phyloP scores from a whole-genome alignment of 208 protist species.

The Wallacemonas sp. region DNA sequence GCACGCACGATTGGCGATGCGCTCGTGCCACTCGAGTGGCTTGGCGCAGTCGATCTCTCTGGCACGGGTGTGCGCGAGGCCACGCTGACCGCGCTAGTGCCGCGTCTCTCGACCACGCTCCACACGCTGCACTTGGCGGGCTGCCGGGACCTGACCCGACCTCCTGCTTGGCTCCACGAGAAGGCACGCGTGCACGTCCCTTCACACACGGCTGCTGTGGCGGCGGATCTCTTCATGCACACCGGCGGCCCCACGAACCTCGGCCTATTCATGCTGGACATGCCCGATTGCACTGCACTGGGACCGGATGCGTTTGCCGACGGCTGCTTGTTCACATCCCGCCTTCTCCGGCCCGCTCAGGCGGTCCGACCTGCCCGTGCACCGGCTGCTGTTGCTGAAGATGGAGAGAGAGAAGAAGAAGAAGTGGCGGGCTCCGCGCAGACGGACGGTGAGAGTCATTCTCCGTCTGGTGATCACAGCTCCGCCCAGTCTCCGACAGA shows the following conservation, averaged over 20 bases:
- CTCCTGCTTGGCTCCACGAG: conserved; percentile 22
- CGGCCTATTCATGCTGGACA: conserved; percentile 19
- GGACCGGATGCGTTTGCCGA: neutral
- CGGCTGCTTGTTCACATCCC: neutral
- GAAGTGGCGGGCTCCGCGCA: too few species aligned
- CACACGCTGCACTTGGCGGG: conserved; percentile 34
- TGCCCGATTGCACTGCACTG: conserved; percentile 22
- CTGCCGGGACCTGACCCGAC: conserved; percentile 30
- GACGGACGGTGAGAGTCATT: too few species aligned
- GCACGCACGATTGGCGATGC: conserved; percentile 25
- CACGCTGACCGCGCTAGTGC: conserved; percentile 28
- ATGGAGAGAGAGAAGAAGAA: neutral
- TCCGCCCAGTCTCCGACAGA: neutral
- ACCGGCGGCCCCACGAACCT: neutral
- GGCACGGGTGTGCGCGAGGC: conserved; percentile 31
- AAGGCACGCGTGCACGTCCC: too few species aligned
- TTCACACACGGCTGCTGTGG: too few species aligned
- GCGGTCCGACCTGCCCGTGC: neutral
- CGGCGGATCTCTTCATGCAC: neutral
- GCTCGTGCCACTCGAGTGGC: conserved; percentile 27
- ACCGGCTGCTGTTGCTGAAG: neutral
- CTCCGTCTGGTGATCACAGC: too few species aligned
- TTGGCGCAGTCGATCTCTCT: conserved; percentile 40
- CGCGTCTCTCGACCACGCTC: conserved; percentile 24
- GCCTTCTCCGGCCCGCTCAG: neutral